Percentiles rank a stretch among this genome's conserved stretches.
These are phyloP conservation scores for Amylostereum chailletii DNA, from an alignment of 1,284 basidiomycete genomes.

Conservation along the genomic window DNA sequence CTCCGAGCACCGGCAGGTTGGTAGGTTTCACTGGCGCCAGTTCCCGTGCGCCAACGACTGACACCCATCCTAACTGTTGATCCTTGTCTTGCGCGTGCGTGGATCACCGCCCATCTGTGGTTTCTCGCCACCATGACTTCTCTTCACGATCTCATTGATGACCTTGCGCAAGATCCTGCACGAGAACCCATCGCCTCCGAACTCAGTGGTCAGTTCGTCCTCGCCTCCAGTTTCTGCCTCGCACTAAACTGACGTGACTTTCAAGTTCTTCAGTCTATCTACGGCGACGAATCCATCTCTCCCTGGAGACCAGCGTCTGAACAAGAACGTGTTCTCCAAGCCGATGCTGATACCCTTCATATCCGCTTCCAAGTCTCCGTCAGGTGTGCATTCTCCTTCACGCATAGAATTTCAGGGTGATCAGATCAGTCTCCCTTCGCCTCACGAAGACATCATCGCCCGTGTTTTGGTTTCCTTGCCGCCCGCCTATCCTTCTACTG, in stretches of 20 bases:
- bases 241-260: slow-evolving; percentile 8
- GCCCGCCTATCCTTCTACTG: slow-evolving; percentile 57
- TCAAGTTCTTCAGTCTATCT: slow-evolving; percentile 76
- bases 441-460: slow-evolving; percentile 49
- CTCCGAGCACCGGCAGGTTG: too few relatives aligned
- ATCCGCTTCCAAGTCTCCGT: slow-evolving; percentile 62
- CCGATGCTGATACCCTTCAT: not conserved
- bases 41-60: too few relatives aligned
- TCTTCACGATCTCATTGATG: slow-evolving; percentile 32
- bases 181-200: slow-evolving; percentile 55
- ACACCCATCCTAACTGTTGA: too few relatives aligned
- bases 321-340: slow-evolving; percentile 16
- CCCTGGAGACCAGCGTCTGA: slow-evolving; percentile 36
- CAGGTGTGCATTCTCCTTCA: slow-evolving; percentile 27
- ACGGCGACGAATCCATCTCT: slow-evolving; percentile 58
- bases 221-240: slow-evolving; percentile 5
- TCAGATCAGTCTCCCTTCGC: slow-evolving; percentile 39
- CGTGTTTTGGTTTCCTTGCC: slow-evolving; percentile 70
- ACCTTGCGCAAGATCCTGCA: slow-evolving; percentile 38
- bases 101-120: too few relatives aligned
- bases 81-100: too few relatives aligned
- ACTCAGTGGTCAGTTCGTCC: slow-evolving; percentile 46
- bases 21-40: too few relatives aligned
- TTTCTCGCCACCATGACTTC: not conserved
- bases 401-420: slow-evolving; percentile 14